Evolutionary conservation across 345 rosid species (phyloP).

Genomic region (Dipteronia sinensis): DNA sequence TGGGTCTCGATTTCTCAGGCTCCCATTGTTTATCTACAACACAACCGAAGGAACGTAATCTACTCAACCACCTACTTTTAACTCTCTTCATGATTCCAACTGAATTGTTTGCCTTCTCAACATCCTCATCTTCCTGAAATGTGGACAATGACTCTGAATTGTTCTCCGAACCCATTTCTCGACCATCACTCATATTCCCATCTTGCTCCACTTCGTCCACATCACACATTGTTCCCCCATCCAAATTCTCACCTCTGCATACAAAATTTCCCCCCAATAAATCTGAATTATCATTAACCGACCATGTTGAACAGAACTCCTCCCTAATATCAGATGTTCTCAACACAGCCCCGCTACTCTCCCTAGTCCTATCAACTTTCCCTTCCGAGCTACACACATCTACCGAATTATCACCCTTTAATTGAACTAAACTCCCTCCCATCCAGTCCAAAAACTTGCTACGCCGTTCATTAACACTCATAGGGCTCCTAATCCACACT

Average conservation of each 20-base stretch:
- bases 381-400: conserved; percentile 29
- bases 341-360: conserved; percentile 52
- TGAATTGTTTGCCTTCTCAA: conserved; percentile 31
- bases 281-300: conserved; percentile 39
- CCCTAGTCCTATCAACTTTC: conserved; percentile 40
- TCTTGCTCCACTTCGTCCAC: conserved; percentile 29
- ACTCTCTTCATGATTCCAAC: conserved; percentile 37
- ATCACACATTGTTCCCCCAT: conserved; percentile 28
- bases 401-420: conserved; percentile 21
- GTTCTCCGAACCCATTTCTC: conserved; percentile 24
- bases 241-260: conserved; percentile 40
- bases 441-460: conserved; percentile 63
- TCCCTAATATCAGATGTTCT: conserved; percentile 43
- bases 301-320: conserved; percentile 53
- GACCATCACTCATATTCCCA: conserved; percentile 21
- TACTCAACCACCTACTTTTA: conserved; percentile 64
- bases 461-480: conserved; percentile 59
- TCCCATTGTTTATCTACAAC: conserved; percentile 41
- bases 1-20: conserved; percentile 37
- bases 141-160: conserved; percentile 26
- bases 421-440: conserved; percentile 39
- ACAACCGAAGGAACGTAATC: conserved; percentile 62
- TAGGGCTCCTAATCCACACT: conserved; percentile 65
- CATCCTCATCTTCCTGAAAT: conserved; percentile 30
- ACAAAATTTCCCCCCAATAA: conserved; percentile 30